These are phyloP conservation scores for Trichosporon ovoides DNA, from an alignment of 1,284 basidiomycete species.

Conservation along the genomic window DNA sequence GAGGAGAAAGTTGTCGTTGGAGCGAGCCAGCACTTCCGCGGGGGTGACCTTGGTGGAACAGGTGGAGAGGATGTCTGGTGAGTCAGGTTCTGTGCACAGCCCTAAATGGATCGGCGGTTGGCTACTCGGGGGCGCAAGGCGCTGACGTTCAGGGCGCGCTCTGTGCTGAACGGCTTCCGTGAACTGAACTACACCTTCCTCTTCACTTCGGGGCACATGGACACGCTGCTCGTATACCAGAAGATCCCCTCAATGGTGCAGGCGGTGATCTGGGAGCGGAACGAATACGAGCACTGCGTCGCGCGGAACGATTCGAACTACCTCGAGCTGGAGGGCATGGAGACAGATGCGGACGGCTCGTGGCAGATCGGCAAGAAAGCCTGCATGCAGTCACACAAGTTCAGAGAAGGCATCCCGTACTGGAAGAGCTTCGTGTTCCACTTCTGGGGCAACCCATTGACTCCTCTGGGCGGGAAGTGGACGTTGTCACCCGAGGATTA, in stretches of 20 bases:
- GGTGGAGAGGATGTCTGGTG: slow-evolving; percentile 25
- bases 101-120: too few relatives aligned
- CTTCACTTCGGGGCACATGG: slow-evolving; percentile 27
- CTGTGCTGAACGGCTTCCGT: slow-evolving; percentile 25
- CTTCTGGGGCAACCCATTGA: slow-evolving; percentile 34
- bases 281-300: slow-evolving; percentile 18
- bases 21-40: slow-evolving; percentile 29
- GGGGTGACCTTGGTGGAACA: background rate
- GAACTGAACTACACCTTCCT: slow-evolving; percentile 36
- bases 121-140: too few relatives aligned
- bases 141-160: slow-evolving; percentile 15
- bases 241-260: slow-evolving; percentile 31
- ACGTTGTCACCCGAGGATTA: slow-evolving; percentile 45
- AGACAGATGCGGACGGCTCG: slow-evolving; percentile 3
- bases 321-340: slow-evolving; percentile 9
- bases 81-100: too few relatives aligned
- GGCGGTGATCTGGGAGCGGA: slow-evolving; percentile 29
- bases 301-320: slow-evolving; percentile 24
- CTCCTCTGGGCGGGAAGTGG: slow-evolving; percentile 40
- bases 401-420: slow-evolving; percentile 36
- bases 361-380: slow-evolving; percentile 17
- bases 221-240: slow-evolving; percentile 37
- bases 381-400: slow-evolving; percentile 21
- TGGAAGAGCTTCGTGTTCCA: slow-evolving; percentile 43
- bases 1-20: slow-evolving; percentile 31